Base-by-base conservation (phyloP, 129 eudicot genomes). In the Pulicaria dysenterica region DNA sequence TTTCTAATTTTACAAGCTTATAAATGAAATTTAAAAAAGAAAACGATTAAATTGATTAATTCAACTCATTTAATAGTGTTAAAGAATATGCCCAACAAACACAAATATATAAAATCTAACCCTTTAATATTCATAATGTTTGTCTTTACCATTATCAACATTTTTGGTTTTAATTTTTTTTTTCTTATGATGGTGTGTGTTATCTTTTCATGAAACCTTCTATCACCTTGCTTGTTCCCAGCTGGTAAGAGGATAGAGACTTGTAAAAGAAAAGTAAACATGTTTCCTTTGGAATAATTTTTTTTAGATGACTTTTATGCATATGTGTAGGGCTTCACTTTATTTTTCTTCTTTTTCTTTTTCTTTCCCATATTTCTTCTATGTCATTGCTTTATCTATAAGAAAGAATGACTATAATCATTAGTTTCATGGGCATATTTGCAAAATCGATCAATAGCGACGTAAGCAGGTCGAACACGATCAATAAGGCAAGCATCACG, bases 301-400 rank as follows among this genome's bases (percentile, higher is more conserved):
- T 43, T 65, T 79, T 53, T 34, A 39, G 65, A 71, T 13, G 69
- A 72, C 80, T 74, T 80, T 74, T 68, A 74, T 60, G 46, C 69
- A 41, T 44, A 48, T 67, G 51, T 49, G 81, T 75, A 64, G 75
- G 76, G 57, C 39, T 53, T 73, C 58, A 66, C 76, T 78, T 81
- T 76, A 67, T 67, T 72, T 38, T 60, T 57, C 50, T 45, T 63
- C 67, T 65, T 61, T 69, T 77, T 67, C 67, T 63, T 79, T 83
- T 60, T 42, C 55, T 70, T 83, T 83, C 43, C 56, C 84, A 67
- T 68, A 70, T 44, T 70, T 24, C 73, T 58, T 66, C 70, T 73
- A 70, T 70, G 75, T 58, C 65, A 65, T 86, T 69, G 77, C 85
- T 81, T 84, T 87, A 70, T 56, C 61, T 63, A 42, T 84, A 58